Base-by-base conservation (phyloP, 2,329 filamentous ascomycete species). In the Scortechinia acanthostroma region DNA sequence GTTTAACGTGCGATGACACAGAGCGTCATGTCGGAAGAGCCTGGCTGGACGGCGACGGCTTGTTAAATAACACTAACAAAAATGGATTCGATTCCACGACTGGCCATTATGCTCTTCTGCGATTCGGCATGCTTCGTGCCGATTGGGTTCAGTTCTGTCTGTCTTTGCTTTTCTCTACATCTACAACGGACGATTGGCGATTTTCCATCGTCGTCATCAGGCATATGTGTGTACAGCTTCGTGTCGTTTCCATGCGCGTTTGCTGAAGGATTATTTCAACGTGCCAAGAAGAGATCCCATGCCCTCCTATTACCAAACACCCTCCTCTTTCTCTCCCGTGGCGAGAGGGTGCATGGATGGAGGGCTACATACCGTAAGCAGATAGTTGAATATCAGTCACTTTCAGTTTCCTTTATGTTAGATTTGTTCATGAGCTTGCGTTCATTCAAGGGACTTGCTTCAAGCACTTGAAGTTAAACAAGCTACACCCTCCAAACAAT, bases 241-340 rank as follows among this genome's bases (percentile, higher is more conserved):
- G 48, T 50, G 60, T 62, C 60, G 60, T 56, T n/a, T 48, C 64
- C 55, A 66, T 68, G 63, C 58, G 62, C 60, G 58, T 58, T 48
- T 65, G 64, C 64, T 70, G 63, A 69, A 70, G 66, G 66, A 64
- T 62, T 55, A 13, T 66, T 62, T 65, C 68, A 59, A 70, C 69
- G 68, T 72, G 69, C 69, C 69, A 61, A 72, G 66, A 72, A 59
- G 51, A 59, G 58, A 48, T 52, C 25, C 25, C 35, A 40, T 40
- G 60, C 59, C 67, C 56, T 40, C 17, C 17, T 6, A 81, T 82
- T 82, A 83, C 78, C 78, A 83, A 83, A 78, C 77, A 80, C 72
- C 65, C 64, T n/a, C n/a, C n/a, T 63, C 66, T 65, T 65, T 69
- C 55, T 51, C 52, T 58, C 63, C 66, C 55, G 62, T 75, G 66